These are phyloP conservation scores for Russula virescens DNA, from an alignment of 768 basidiomycete genomes.

Conservation along the genomic window DNA sequence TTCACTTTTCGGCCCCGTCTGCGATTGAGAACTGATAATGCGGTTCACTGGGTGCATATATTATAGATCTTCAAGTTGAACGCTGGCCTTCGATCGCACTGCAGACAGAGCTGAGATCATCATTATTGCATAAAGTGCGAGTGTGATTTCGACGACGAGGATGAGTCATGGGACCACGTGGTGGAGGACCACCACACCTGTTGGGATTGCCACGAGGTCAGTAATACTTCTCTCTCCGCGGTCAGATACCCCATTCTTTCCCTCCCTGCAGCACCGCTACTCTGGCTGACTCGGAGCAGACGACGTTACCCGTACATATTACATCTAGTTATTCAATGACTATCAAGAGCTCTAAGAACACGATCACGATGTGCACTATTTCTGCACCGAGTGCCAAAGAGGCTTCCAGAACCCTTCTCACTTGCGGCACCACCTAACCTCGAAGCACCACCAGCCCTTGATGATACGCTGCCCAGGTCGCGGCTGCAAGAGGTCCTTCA, in stretches of 20 bases:
- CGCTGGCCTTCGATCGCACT: background rate
- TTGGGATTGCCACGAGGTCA: no score
- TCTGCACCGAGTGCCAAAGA: slow-evolving; percentile 42
- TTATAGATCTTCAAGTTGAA: background rate
- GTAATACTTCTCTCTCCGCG: no score
- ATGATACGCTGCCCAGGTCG: slow-evolving; percentile 36
- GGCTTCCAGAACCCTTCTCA: slow-evolving; percentile 39
- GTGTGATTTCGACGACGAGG: background rate
- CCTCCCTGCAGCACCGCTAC: no score
- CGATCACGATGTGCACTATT: slow-evolving; percentile 27
- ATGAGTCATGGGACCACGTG: background rate
- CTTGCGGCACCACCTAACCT: slow-evolving; percentile 46
- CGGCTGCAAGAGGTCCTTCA: slow-evolving; percentile 44
- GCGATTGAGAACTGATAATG: no score
- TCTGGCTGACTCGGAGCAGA: no score
- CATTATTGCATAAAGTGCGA: background rate
- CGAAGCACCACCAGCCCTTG: slow-evolving; percentile 41
- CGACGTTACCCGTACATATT: no score
- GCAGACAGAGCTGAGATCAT: background rate
- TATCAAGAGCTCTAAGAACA: slow-evolving; percentile 14
- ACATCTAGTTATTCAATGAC: background rate
- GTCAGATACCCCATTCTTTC: no score
- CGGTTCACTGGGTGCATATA: no score
- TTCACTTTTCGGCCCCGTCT: no score
- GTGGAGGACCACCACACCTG: slow-evolving; percentile 11